Percentiles rank a stretch among this genome's conserved stretches.
These are phyloP conservation scores for Paramecium bursaria DNA, from an alignment of 73 alveolate species.

Conservation along the genomic window DNA sequence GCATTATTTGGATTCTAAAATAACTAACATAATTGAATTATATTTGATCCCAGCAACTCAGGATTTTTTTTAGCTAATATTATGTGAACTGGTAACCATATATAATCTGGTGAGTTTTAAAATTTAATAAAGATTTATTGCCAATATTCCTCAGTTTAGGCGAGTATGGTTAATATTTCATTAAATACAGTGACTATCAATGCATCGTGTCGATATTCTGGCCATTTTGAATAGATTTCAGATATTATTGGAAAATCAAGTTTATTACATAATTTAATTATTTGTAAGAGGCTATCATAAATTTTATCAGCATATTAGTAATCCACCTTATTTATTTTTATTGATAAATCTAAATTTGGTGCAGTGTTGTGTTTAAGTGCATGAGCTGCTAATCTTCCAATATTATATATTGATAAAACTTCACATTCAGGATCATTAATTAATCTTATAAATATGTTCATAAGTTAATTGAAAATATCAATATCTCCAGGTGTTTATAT, in stretches of 20 bases:
- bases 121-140: background rate
- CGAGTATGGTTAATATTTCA: background rate
- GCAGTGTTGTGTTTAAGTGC: background rate
- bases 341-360: background rate
- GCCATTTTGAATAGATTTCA: conserved; percentile 17
- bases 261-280: background rate
- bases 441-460: background rate
- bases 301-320: conserved; percentile 34
- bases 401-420: background rate
- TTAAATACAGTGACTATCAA: background rate
- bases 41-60: background rate
- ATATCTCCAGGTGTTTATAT: too few relatives aligned
- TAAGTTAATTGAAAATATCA: background rate
- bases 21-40: background rate
- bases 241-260: background rate
- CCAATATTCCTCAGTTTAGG: conserved; percentile 2
- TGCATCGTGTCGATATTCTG: conserved; percentile 26
- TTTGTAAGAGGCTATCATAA: conserved; percentile 29
- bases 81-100: conserved; percentile 30
- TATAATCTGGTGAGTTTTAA: background rate
- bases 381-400: conserved; percentile 35
- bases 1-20: background rate
- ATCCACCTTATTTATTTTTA: background rate
- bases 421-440: too few relatives aligned
- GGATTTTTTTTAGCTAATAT: conserved; percentile 24